These are phyloP conservation scores for Penicillium lagena DNA, from an alignment of 495 filamentous ascomycete genomes.

Conservation along the genomic window DNA sequence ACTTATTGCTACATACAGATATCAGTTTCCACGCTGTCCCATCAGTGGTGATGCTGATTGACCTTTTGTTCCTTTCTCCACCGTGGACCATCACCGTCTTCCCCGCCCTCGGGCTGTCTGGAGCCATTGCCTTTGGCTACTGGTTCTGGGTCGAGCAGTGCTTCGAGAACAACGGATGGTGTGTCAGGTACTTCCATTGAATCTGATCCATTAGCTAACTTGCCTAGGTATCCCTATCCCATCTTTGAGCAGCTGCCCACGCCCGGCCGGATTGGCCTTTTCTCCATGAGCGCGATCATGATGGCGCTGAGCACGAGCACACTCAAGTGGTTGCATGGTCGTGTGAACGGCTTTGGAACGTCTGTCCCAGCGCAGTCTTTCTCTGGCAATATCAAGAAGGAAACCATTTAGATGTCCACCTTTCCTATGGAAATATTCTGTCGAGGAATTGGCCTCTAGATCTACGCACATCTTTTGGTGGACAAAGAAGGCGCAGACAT, in stretches of 20 bases:
- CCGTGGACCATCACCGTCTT: conserved; percentile 67
- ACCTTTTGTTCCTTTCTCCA: conserved; percentile 70
- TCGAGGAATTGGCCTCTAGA: too few relatives aligned
- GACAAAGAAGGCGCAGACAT: too few relatives aligned
- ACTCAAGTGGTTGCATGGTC: conserved; percentile 62
- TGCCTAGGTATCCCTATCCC: conserved; percentile 75
- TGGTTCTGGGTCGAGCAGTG: conserved; percentile 88
- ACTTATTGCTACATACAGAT: conserved; percentile 39
- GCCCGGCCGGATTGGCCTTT: conserved; percentile 58
- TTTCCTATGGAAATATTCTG: neutral
- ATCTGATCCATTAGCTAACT: conserved; percentile 2
- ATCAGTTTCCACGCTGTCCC: conserved; percentile 77
- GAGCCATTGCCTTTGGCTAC: conserved; percentile 63
- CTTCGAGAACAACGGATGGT: conserved; percentile 69
- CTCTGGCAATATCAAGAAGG: conserved; percentile 26
- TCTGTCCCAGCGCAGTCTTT: conserved; percentile 15
- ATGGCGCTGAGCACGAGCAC: conserved; percentile 65
- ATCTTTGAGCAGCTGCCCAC: conserved; percentile 62
- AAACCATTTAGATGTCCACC: conserved; percentile 9
- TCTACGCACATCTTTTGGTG: too few relatives aligned
- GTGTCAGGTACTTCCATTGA: conserved; percentile 11
- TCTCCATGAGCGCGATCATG: conserved; percentile 57
- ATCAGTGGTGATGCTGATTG: conserved; percentile 60
- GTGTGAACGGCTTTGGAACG: conserved; percentile 57
- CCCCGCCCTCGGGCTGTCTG: conserved; percentile 56